Evolutionary conservation across 495 filamentous ascomycete genomes (phyloP).

Genomic region (Chaetomidium leptoderma): DNA sequence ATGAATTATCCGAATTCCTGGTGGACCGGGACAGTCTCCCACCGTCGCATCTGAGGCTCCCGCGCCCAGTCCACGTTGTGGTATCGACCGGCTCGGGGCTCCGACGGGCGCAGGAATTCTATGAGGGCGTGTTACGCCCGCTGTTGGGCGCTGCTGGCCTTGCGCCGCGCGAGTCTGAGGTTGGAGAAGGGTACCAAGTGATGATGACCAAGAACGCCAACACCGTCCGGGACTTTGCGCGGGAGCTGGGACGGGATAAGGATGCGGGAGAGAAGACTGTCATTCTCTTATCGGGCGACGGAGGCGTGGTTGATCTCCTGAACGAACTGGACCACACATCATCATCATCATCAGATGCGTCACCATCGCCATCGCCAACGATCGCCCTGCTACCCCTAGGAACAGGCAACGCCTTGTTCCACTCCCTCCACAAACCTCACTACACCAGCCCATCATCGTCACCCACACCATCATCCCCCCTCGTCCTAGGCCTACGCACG

Average conservation of each 20-base stretch:
- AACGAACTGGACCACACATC: slow-evolving; percentile 46
- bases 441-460: slow-evolving; percentile 11
- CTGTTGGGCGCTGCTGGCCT: slow-evolving; percentile 42
- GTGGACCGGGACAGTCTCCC: slow-evolving; percentile 28
- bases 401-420: slow-evolving; percentile 84
- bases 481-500: slow-evolving; percentile 51
- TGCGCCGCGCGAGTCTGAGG: neutral
- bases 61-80: slow-evolving; percentile 54
- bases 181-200: slow-evolving; percentile 36
- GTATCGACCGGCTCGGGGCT: slow-evolving; percentile 73
- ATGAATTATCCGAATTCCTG: slow-evolving; percentile 28
- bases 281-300: slow-evolving; percentile 80
- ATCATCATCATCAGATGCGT: neutral
- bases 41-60: slow-evolving; percentile 28
- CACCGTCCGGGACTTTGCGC: slow-evolving; percentile 59
- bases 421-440: slow-evolving; percentile 52
- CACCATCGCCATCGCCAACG: slow-evolving; percentile 40
- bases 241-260: slow-evolving; percentile 38
- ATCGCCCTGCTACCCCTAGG: slow-evolving; percentile 71
- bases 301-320: slow-evolving; percentile 71
- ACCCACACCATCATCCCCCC: slow-evolving; percentile 20
- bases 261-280: slow-evolving; percentile 43
- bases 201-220: slow-evolving; percentile 56
- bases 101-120: slow-evolving; percentile 55
- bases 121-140: slow-evolving; percentile 52